These are phyloP conservation scores for Pogostemon cablin DNA, from an alignment of 257 asterid genomes.

Conservation along the genomic window DNA sequence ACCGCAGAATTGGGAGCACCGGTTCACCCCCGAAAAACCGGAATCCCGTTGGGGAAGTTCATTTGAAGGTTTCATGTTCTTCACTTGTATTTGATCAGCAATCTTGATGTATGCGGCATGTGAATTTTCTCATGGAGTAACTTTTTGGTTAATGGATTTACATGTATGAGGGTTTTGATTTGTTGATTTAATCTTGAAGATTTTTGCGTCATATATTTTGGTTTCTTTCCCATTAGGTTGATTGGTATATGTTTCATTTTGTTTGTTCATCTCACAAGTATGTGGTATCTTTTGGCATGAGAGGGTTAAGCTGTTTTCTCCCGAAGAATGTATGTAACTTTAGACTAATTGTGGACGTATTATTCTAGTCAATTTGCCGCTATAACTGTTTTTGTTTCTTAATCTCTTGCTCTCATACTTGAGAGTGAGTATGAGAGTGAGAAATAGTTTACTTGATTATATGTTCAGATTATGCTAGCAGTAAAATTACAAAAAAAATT, in stretches of 20 bases:
- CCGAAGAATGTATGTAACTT: background rate
- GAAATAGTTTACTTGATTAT: conserved; percentile 1
- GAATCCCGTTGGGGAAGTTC: conserved; percentile 91
- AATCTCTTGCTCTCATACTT: background rate
- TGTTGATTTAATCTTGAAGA: too few relatives aligned
- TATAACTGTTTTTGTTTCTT: conserved; percentile 3
- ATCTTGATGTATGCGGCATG: conserved; percentile 18
- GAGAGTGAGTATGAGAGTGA: background rate
- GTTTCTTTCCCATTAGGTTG: conserved; percentile 21
- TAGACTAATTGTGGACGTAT: too few relatives aligned
- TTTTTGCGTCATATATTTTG: background rate
- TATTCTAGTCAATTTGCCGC: background rate
- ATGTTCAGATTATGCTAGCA: background rate
- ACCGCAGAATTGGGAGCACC: conserved; percentile 38
- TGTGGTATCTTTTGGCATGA: conserved; percentile 10
- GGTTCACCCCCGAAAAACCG: conserved; percentile 47
- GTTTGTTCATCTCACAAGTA: conserved; percentile 7
- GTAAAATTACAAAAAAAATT: too few relatives aligned
- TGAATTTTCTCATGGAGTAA: background rate
- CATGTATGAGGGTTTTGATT: background rate
- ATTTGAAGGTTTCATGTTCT: conserved; percentile 44
- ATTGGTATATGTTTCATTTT: background rate
- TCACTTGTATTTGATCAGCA: conserved; percentile 18
- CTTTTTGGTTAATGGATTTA: background rate
- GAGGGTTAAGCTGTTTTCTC: conserved; percentile 13